phyloP scores from a whole-genome alignment of 2,329 filamentous ascomycete species.

The Aspergillus niger region DNA sequence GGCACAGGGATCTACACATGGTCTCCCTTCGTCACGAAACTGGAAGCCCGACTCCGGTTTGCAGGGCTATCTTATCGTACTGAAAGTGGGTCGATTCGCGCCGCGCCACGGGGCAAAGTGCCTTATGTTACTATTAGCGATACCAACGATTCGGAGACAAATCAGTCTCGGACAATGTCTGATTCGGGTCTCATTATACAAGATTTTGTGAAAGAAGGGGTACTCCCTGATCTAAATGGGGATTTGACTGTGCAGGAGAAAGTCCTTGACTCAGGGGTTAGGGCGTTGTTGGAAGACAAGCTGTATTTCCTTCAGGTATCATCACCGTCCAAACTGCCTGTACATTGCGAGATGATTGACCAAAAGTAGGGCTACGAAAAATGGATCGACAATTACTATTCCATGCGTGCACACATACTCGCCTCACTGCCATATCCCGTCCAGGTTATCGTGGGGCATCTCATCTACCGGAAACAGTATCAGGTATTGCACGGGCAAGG shows the following conservation, averaged over 20 bases:
- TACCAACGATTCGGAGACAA: neutral
- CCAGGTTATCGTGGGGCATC: slow-evolving; percentile 53
- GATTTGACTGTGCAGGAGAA: slow-evolving; percentile 41
- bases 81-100: slow-evolving; percentile 48
- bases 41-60: slow-evolving; percentile 63
- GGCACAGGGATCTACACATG: slow-evolving; percentile 50
- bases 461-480: slow-evolving; percentile 50
- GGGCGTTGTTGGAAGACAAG: slow-evolving; percentile 62
- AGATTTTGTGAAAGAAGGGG: slow-evolving; percentile 44
- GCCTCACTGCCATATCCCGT: slow-evolving; percentile 54
- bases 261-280: slow-evolving; percentile 55
- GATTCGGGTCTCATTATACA: slow-evolving; percentile 61
- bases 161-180: slow-evolving; percentile 32
- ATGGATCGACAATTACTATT: slow-evolving; percentile 62
- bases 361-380: slow-evolving; percentile 50
- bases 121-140: slow-evolving; percentile 54
- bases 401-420: slow-evolving; percentile 58
- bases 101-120: slow-evolving; percentile 60
- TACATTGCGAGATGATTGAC: neutral
- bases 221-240: slow-evolving; percentile 54
- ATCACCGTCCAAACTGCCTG: neutral
- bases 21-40: slow-evolving; percentile 65
- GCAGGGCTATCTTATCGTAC: slow-evolving; percentile 50
- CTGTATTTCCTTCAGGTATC: slow-evolving; percentile 58
- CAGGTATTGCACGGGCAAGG: slow-evolving; percentile 60